Conservation (phyloP, 1,284 basidiomycete species). For the Sporisorium graminicola region DNA sequence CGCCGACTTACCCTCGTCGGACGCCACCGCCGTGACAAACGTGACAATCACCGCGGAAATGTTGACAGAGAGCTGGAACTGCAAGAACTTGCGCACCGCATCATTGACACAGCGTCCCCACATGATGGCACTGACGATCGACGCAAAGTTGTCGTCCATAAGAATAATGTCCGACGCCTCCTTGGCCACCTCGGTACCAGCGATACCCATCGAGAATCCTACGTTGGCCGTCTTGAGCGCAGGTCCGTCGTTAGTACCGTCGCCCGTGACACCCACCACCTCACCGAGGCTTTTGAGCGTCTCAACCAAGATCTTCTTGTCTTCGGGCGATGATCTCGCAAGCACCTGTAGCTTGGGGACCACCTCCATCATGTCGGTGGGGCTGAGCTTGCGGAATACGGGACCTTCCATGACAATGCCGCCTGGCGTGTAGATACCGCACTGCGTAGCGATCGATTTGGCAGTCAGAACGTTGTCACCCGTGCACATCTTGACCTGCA, state of each 20-base stretch:
- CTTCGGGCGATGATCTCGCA: slow-evolving; percentile 96
- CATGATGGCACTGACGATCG: slow-evolving; percentile 96
- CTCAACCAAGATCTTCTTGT: slow-evolving; percentile 93
- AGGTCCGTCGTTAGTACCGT: slow-evolving; percentile 97
- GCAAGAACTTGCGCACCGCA: slow-evolving; percentile 94
- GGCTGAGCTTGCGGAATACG: slow-evolving; percentile 74
- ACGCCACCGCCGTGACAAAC: slow-evolving; percentile 88
- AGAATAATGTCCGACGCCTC: slow-evolving; percentile 99
- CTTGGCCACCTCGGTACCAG: slow-evolving; percentile 98
- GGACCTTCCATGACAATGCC: slow-evolving; percentile 98
- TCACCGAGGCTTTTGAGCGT: slow-evolving; percentile 88
- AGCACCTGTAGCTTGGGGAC: slow-evolving; percentile 75
- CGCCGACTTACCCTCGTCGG: slow-evolving; percentile 81
- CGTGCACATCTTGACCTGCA: slow-evolving; percentile 98
- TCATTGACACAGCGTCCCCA: slow-evolving; percentile 99
- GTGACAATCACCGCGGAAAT: slow-evolving; percentile 95
- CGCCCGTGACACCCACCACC: slow-evolving; percentile 96
- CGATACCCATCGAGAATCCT: slow-evolving; percentile 85
- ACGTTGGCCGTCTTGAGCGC: slow-evolving; percentile 82
- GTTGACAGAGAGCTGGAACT: slow-evolving; percentile 98
- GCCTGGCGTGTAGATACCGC: slow-evolving; percentile 90
- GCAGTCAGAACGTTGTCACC: slow-evolving; percentile 92
- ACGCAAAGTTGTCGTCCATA: slow-evolving; percentile 92
- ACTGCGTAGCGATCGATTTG: slow-evolving; percentile 92
- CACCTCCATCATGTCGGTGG: slow-evolving; percentile 72